Evolutionary conservation across 2,329 filamentous ascomycete species (phyloP).

Genomic region (Diaporthe eres): DNA sequence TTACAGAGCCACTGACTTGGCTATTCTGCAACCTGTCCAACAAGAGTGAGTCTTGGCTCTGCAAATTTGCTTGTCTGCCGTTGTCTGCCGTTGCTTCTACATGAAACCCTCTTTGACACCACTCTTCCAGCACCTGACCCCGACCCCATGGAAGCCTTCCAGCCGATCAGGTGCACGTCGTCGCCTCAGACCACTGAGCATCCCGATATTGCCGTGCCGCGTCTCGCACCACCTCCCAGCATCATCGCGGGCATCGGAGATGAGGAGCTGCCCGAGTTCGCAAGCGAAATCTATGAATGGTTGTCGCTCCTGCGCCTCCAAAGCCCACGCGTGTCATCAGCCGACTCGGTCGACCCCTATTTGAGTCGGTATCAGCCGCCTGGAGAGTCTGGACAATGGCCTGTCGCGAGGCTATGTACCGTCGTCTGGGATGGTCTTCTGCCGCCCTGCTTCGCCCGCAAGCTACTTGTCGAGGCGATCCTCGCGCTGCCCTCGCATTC

Average conservation of each 20-base stretch:
- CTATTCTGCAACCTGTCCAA: constrained; percentile 77
- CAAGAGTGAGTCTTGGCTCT: constrained; percentile 56
- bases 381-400: constrained; percentile 47
- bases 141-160: constrained; percentile 63
- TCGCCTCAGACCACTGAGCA: constrained; percentile 49
- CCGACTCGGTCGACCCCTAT: constrained; percentile 76
- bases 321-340: constrained; percentile 72
- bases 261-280: constrained; percentile 73
- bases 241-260: constrained; percentile 54
- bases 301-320: constrained; percentile 75
- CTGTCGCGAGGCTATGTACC: constrained; percentile 59
- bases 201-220: constrained; percentile 50
- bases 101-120: constrained; percentile 44
- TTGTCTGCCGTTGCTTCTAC: constrained; percentile 32
- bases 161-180: constrained; percentile 59
- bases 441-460: constrained; percentile 65
- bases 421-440: constrained; percentile 74
- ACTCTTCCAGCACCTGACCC: constrained; percentile 58
- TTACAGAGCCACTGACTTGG: constrained; percentile 79
- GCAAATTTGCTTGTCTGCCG: background rate
- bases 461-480: constrained; percentile 62
- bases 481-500: constrained; percentile 57
- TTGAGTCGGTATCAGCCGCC: constrained; percentile 78
- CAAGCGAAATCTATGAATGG: constrained; percentile 80
- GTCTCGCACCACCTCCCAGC: constrained; percentile 50